Evolutionary conservation across 73 alveolate species (phyloP), one percentile per base, ranked within the genome.

Genomic region (Paramecium sonneborni): DNA sequence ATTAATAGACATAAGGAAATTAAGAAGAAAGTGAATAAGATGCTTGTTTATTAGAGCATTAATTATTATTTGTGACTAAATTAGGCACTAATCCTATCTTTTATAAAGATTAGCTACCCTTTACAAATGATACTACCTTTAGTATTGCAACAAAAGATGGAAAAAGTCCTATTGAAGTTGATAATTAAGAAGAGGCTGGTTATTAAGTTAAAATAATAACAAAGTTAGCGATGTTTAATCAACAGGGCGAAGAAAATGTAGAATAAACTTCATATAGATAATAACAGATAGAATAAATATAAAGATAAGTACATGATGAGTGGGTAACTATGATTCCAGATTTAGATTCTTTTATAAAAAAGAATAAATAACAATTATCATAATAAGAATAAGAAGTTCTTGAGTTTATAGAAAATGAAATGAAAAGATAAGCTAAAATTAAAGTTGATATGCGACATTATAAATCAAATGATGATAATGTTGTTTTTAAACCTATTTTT

Each of bases 81-180:
- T 43, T 79, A 26, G 90, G 90, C n/a, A 79, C 10, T 79, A 79
- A 79, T 44, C 90, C 90, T 0, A 79, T 62, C 8, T 79, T 79
- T 24, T 20, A 79, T 23, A 79, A 41, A 79, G 90, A 79, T 79
- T 79, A 32, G 6, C 20, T 79, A 14, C 90, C 90, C 2, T 79
- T 79, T 10, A 79, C 90, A 23, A 21, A 11, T 23, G 74, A 46
- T 43, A 46, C 90, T 18, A 41, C 34, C 5, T 79, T 79, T 24
- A 79, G 15, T 26, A 79, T 79, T 20, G 90, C 90, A 2, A 79
- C 90, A 20, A 38, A n/a, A 30, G 90, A 79, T 79, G 90, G 90
- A 21, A 43, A 39, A 26, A 2, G 48, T 39, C 62, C 90, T 3
- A 9, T 79, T 44, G 90, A 79, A 23, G 72, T 79, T 3, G 74